These are phyloP conservation scores for Aspergillus funiculosus DNA, from an alignment of 495 filamentous ascomycete species.

Conservation along the genomic window DNA sequence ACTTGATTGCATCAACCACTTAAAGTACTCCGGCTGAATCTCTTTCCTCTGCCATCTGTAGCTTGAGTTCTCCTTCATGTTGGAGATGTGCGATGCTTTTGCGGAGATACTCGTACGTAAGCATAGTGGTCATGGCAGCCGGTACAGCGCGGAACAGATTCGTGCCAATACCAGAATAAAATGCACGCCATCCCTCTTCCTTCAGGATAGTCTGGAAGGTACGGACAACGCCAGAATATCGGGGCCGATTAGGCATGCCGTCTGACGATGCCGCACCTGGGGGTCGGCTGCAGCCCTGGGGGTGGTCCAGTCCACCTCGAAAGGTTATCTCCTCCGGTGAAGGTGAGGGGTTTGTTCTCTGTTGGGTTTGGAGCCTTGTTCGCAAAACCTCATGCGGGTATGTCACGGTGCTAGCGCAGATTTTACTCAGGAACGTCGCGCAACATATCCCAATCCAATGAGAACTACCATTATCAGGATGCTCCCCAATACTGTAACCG, in stretches of 20 bases:
- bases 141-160: constrained; percentile 96
- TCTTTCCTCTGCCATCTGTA: constrained; percentile 22
- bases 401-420: constrained; percentile 89
- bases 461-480: constrained; percentile 50
- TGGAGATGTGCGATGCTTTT: constrained; percentile 47
- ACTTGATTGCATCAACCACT: background rate
- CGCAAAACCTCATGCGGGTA: constrained; percentile 96
- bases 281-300: constrained; percentile 38
- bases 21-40: constrained; percentile 20
- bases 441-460: constrained; percentile 72
- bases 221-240: constrained; percentile 75
- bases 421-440: constrained; percentile 91
- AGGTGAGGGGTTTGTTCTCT: constrained; percentile 44
- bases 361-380: constrained; percentile 84
- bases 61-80: constrained; percentile 43
- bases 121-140: constrained; percentile 91
- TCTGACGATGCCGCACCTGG: constrained; percentile 49
- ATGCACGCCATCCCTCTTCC: constrained; percentile 94
- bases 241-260: constrained; percentile 54
- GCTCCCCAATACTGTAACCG: constrained; percentile 72
- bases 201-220: constrained; percentile 77
- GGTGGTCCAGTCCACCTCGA: constrained; percentile 53
- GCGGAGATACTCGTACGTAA: constrained; percentile 90
- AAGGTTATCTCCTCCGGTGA: constrained; percentile 55
- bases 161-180: constrained; percentile 96